Evolutionary conservation across 371 early-diverging fungal genomes (phyloP), one percentile per base, ranked within the genome.

Genomic region (Circinella umbellata): DNA sequence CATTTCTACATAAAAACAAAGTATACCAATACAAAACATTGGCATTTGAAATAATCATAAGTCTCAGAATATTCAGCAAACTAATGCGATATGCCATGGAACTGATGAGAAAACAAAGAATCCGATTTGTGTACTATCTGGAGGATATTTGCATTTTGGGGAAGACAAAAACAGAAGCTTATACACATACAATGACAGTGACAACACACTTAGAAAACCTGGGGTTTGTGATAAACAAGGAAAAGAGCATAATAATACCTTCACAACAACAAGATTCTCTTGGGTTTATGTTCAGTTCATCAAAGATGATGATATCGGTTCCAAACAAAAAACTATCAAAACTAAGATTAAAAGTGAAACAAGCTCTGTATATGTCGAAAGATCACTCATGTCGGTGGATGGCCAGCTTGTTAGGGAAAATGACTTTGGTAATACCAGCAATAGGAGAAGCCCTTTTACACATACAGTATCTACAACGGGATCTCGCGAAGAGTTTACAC

Each of bases 401-500:
- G 6, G 70, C 72, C 2, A 27, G 57, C 1, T 42, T 73, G 14
- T 18, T 73, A n/a, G 71, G 69, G 3, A 73, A 70, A 42, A 67
- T 69, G 48, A 70, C 68, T 0, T 14, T 69, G 2, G n/a, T 54
- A n/a, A 54, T 54, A 11, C 54, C 54, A 54, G 54, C 54, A 54
- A 20, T 54, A 54, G 18, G 54, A 8, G 54, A 54, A 54, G 54
- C 54, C 17, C 47, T 76, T 3, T 63, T 75, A 59, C 75, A 71
- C 27, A 63, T 71, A 1, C 48, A 61, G n/a, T 69, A 46, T 51
- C 39, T 75, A 8, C 71, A 74, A n/a, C 42, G 67, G 34, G 71
- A 68, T 60, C 69, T 71, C 13, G 66, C 71, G 1, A 18, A 38
- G 34, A 55, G 37, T 6, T 14, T 42, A 9, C 15, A 59, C 17